Evolutionary conservation across 176 grass and related monocot genomes (phyloP), one percentile per base, ranked within the genome.

Genomic region (Chrysopogon serrulatus): DNA sequence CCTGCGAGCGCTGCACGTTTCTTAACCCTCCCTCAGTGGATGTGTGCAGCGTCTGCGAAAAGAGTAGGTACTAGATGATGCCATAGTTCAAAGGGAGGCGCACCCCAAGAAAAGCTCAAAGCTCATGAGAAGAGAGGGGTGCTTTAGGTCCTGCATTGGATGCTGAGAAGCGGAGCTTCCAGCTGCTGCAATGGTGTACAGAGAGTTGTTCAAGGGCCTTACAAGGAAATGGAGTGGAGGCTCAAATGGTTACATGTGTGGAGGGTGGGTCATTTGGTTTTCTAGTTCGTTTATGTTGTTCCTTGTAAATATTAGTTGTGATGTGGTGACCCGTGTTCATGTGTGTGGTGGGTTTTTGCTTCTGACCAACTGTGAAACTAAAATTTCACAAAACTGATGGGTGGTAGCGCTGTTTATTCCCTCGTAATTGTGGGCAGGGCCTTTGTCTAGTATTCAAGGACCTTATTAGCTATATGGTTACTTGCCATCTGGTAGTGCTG

Each of bases 1-100:
- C 85, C 40, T 95, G 93, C 0, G 93, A 95, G 57, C 84, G 79
- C 45, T 95, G 93, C 82, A 95, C 93, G 39, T 90, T 66, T 30
- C 35, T 79, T 36, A 92, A 95, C 73, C 78, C 65, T 64, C 24
- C 81, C 5, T 86, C 87, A 0, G 71, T 62, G 42, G 82, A 86
- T 66, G 62, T 18, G 40, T 95, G 93, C 47, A 77, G 19, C 0
- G 65, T 43, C 10, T 95, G 93, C 6, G 74, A 73, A 0, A 79
- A 68, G 24, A 37, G 18, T 23, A 73, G 89, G 66, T 70, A 75
- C 80, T 90, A 83, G 75, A 59, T 28, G 37, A 57, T 17, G 56
- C 30, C 68, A 43, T 13, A 31, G 74, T 26, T 63, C 33, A 28
- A 79, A 75, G 37, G 44, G 32, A n/a, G 28, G 28, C n/a, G n/a